phyloP scores from a whole-genome alignment of 805 yeast genomes.

The Saturnispora kantuleensis region DNA sequence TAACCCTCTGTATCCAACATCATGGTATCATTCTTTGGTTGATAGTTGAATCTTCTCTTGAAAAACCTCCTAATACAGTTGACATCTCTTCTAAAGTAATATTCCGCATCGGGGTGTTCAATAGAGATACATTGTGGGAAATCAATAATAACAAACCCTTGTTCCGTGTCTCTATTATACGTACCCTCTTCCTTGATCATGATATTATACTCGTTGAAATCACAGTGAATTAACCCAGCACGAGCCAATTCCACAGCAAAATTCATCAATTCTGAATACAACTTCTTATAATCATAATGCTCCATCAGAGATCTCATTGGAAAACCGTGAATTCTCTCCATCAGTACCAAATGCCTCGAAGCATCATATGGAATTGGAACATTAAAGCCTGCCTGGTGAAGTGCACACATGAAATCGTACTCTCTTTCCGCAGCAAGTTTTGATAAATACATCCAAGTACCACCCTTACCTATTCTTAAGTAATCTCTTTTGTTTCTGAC shows the following conservation, averaged over 20 bases:
- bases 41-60: slow-evolving; percentile 63
- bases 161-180: slow-evolving; percentile 40
- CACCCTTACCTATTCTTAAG: slow-evolving; percentile 59
- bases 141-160: slow-evolving; percentile 85
- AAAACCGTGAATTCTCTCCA: slow-evolving; percentile 86
- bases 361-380: slow-evolving; percentile 88
- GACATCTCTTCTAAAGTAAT: slow-evolving; percentile 86
- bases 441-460: slow-evolving; percentile 89
- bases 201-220: slow-evolving; percentile 93
- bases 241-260: slow-evolving; percentile 78
- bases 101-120: slow-evolving; percentile 81
- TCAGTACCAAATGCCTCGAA: slow-evolving; percentile 84
- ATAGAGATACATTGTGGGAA: slow-evolving; percentile 97
- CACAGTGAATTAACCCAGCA: slow-evolving; percentile 92
- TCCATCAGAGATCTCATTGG: slow-evolving; percentile 78
- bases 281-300: slow-evolving; percentile 56
- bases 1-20: slow-evolving; percentile 73
- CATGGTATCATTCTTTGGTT: slow-evolving; percentile 51
- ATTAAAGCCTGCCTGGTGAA: slow-evolving; percentile 63
- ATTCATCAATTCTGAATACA: slow-evolving; percentile 79
- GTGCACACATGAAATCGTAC: slow-evolving; percentile 72
- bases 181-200: slow-evolving; percentile 56
- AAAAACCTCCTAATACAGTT: slow-evolving; percentile 82
- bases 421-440: slow-evolving; percentile 89
- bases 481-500: slow-evolving; percentile 94